Evolutionary conservation across 1,139 yeast species (phyloP).

Genomic region (Debaryomycetaceae sp.): DNA sequence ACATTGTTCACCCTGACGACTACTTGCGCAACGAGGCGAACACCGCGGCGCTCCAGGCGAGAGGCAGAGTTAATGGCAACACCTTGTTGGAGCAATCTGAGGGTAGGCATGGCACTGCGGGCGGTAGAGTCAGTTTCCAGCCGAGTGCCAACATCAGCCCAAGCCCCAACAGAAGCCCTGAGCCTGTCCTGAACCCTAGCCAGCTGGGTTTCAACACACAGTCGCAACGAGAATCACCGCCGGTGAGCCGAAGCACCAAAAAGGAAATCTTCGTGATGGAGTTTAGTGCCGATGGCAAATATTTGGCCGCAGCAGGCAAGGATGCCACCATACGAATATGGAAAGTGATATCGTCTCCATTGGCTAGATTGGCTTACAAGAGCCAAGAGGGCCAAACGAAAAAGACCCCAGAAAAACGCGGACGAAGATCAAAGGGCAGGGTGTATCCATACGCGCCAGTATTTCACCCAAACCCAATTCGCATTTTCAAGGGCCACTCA

Average conservation of each 20-base stretch:
- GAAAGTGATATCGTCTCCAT: slow-evolving; percentile 73
- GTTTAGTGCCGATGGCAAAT: slow-evolving; percentile 77
- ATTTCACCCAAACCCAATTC: slow-evolving; percentile 65
- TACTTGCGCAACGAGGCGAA: too few species aligned
- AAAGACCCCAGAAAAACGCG: too few species aligned
- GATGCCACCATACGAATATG: slow-evolving; percentile 66
- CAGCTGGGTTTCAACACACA: too few species aligned
- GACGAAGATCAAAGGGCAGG: slow-evolving; percentile 7
- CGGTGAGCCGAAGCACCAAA: slow-evolving; percentile 11
- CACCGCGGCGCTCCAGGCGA: too few species aligned
- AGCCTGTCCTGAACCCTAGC: too few species aligned
- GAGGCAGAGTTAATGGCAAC: too few species aligned
- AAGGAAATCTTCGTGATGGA: slow-evolving; percentile 68
- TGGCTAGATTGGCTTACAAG: slow-evolving; percentile 49
- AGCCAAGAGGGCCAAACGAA: slow-evolving; percentile 17
- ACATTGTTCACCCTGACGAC: too few species aligned
- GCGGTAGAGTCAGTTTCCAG: too few species aligned
- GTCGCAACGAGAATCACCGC: neutral
- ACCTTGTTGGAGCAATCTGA: too few species aligned
- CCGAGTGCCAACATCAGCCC: too few species aligned
- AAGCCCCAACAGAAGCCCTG: too few species aligned
- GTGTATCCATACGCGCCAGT: slow-evolving; percentile 63
- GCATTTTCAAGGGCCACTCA: slow-evolving; percentile 62
- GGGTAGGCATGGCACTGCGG: too few species aligned
- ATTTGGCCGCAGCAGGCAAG: slow-evolving; percentile 79